Evolutionary conservation across 192 early-diverging fungal species (phyloP), one percentile per base, ranked within the genome.

Genomic region (Borealophlyctis nickersoniae): DNA sequence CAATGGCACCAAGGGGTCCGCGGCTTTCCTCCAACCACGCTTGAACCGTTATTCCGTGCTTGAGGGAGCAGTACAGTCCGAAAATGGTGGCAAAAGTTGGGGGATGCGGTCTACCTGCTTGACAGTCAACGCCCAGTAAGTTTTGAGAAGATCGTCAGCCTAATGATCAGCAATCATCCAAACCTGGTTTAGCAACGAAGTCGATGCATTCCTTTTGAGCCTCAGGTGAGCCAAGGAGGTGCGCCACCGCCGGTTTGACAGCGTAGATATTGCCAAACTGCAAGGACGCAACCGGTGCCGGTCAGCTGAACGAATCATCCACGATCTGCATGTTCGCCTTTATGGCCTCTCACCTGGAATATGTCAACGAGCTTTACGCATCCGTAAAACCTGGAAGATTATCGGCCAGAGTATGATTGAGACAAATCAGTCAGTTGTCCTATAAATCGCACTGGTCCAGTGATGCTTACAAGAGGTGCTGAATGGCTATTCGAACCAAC

Each of bases 261-360:
- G 83, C 79, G 66, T 99, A 99, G 0, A 95, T 73, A 66, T 99
- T 99, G 62, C 86, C 82, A 68, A 94, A 99, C 84, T 96, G 45
- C 26, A 27, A 1, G 28, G 28, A 1, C 16, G 53, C 14, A 60
- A 60, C 19, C n/a, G 3, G 36, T 14, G 29, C 4, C 14, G 33
- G 58, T n/a, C n/a, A n/a, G n/a, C n/a, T n/a, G n/a, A n/a, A n/a
- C n/a, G n/a, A n/a, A n/a, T n/a, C n/a, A n/a, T n/a, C n/a, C n/a
- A n/a, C n/a, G n/a, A n/a, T n/a, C n/a, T n/a, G n/a, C n/a, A n/a
- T n/a, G n/a, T n/a, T n/a, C n/a, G n/a, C n/a, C n/a, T n/a, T n/a
- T n/a, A n/a, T n/a, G n/a, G n/a, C 14, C 14, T 19, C 49, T 72
- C 52, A 76, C 76, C 66, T 77, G 91, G 73, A 98, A 98, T 23